phyloP scores from a whole-genome alignment of 2,329 filamentous ascomycete genomes.

The Chaetomium sp. region DNA sequence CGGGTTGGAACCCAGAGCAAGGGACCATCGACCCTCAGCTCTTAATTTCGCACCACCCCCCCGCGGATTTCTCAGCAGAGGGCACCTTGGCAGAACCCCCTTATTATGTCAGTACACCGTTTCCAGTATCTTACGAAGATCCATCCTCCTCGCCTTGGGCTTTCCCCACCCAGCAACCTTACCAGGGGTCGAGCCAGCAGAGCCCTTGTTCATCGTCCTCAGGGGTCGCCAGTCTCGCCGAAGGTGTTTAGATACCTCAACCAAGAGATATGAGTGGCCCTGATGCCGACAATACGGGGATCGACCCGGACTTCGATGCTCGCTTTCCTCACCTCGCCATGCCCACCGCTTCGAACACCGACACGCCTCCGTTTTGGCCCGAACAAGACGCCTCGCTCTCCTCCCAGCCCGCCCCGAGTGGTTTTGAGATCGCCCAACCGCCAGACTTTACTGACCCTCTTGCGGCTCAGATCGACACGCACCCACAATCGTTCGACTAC shows the following conservation, averaged over 20 bases:
- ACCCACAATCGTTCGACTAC: not conserved
- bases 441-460: not conserved
- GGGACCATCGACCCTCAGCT: slow-evolving; percentile 22
- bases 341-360: not conserved
- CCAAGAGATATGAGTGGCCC: slow-evolving; percentile 14
- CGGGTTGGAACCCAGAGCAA: slow-evolving; percentile 13
- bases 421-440: not conserved
- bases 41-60: not conserved
- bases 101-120: not conserved
- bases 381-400: not conserved
- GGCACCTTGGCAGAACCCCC: not conserved
- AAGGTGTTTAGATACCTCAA: slow-evolving; percentile 16
- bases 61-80: not conserved
- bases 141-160: slow-evolving; percentile 1
- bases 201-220: not conserved
- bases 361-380: not conserved
- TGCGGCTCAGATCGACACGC: not conserved
- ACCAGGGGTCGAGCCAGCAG: not conserved
- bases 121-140: not conserved
- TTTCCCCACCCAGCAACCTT: not conserved
- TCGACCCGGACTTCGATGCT: slow-evolving; percentile 9
- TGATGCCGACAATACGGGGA: not conserved
- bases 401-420: not conserved
- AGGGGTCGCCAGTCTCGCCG: slow-evolving; percentile 6
- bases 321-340: slow-evolving; percentile 7